Conservation (phyloP, 139 green algal genomes). For the Micractinium sp. region DNA sequence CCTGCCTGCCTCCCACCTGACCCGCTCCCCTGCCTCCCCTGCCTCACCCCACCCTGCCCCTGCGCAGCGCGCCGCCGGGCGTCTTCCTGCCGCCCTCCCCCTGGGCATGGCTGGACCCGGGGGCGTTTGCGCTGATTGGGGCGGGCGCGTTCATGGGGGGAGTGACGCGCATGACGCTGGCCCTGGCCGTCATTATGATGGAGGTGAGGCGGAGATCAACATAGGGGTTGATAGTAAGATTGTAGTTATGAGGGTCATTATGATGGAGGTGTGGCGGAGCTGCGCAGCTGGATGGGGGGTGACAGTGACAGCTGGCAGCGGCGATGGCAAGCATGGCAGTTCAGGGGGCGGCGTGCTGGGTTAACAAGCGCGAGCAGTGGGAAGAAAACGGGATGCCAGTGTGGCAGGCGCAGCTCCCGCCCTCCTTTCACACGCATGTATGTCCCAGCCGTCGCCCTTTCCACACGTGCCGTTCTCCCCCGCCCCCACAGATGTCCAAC, state of each 20-base stretch:
- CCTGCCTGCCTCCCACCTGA: too few species aligned
- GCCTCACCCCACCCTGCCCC: not conserved
- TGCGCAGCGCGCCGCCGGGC: conserved; percentile 55
- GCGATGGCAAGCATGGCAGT: too few species aligned
- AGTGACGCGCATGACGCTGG: conserved; percentile 88
- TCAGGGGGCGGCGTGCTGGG: too few species aligned
- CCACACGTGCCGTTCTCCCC: not conserved
- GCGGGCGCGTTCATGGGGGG: conserved; percentile 91
- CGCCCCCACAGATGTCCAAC: conserved; percentile 62
- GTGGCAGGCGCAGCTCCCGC: not conserved
- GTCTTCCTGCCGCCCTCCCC: conserved; percentile 66
- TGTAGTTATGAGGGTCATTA: too few species aligned
- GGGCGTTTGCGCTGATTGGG: conserved; percentile 88
- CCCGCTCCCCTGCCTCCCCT: not conserved
- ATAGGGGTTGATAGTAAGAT: too few species aligned
- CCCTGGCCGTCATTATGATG: conserved; percentile 92
- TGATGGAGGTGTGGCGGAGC: too few species aligned
- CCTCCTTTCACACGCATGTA: not conserved
- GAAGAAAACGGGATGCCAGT: not conserved
- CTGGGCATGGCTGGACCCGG: conserved; percentile 90
- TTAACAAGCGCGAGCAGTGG: too few species aligned
- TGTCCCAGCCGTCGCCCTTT: too few species aligned
- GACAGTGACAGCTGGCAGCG: too few species aligned
- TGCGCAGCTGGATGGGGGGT: too few species aligned
- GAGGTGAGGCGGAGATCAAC: too few species aligned